Base-by-base conservation (phyloP, 2,329 filamentous ascomycete species). In the Colletotrichum abscissum region DNA sequence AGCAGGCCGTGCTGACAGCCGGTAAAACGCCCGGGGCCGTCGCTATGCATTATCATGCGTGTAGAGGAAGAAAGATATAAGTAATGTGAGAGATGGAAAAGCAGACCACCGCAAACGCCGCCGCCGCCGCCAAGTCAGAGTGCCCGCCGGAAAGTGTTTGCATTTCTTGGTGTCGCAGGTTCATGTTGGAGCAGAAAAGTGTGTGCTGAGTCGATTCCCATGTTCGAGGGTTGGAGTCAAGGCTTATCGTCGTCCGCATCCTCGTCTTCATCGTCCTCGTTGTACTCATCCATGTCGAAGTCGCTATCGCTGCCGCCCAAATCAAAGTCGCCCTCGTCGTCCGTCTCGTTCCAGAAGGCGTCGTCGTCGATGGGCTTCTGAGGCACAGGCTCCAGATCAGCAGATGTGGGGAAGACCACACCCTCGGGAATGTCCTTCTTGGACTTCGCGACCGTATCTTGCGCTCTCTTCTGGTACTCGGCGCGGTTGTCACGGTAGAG, bases 341-440 rank as follows among this genome's bases (percentile, higher is more conserved):
- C 93, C 60, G 90, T 92, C 80, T 94, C 93, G 42, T 90, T 91
- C 93, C 94, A 97, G 80, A 97, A 97, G 74, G 94, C 93, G 76
- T 93, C 92, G 77, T 97, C 94, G 54, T 93, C 91, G 16, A 88
- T 80, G 19, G 77, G 73, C 78, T 92, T 90, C 76, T 92, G 91
- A 1, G 91, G 90, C 1, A 86, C 86, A 2, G 91, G 89, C 14
- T 87, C 85, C 19, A 89, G 85, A 83, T 94, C 83, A 80, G 93
- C 82, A 66, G 91, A 89, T 0, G 92, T 95, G 0, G 97, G 97
- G 93, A 98, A 96, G 68, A 90, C 87, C 75, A 95, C 95, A 0
- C 89, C 95, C 0, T 86, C 84, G 0, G 97, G 96, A 3, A 98
- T 95, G 79, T 97, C 94, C 75, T 88, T 85, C 84, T 94, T 94